phyloP scores from a whole-genome alignment of 495 filamentous ascomycete genomes.

The Aspergillus cavernicola region DNA sequence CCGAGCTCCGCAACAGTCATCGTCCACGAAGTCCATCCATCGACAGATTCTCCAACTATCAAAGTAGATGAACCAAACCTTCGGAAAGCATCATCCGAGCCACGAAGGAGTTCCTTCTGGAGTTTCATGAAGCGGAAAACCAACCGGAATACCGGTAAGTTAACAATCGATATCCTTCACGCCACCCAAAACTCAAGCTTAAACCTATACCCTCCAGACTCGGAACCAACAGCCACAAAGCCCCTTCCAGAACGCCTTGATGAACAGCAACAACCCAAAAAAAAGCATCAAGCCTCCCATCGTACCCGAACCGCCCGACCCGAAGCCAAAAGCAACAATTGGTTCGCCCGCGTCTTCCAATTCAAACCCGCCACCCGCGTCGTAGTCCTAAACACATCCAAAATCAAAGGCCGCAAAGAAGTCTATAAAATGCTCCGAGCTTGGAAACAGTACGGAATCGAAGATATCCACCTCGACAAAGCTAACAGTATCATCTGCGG shows the following conservation, averaged over 20 bases:
- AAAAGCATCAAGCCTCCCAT: slow-evolving; percentile 7
- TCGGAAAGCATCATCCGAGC: slow-evolving; percentile 1
- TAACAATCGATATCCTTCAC: neutral
- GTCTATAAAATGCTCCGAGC: slow-evolving; percentile 66
- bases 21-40: slow-evolving; percentile 18
- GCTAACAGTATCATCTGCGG: slow-evolving; percentile 69
- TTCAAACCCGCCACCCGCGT: slow-evolving; percentile 76
- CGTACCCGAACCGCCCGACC: slow-evolving; percentile 7
- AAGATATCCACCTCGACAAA: slow-evolving; percentile 70
- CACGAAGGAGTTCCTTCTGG: slow-evolving; percentile 22
- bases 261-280: slow-evolving; percentile 16
- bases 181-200: neutral
- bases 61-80: slow-evolving; percentile 13
- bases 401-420: slow-evolving; percentile 67
- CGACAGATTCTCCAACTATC: neutral
- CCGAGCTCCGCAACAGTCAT: slow-evolving; percentile 27
- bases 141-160: slow-evolving; percentile 28
- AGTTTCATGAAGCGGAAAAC: slow-evolving; percentile 34
- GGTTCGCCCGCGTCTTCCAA: slow-evolving; percentile 82
- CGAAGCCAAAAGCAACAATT: slow-evolving; percentile 52
- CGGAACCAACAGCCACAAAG: slow-evolving; percentile 3
- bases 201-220: slow-evolving; percentile 1
- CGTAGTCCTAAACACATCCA: slow-evolving; percentile 68
- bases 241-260: slow-evolving; percentile 18
- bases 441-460: slow-evolving; percentile 78